Conservation (phyloP, 805 yeast species). For the Candida easanensis region DNA sequence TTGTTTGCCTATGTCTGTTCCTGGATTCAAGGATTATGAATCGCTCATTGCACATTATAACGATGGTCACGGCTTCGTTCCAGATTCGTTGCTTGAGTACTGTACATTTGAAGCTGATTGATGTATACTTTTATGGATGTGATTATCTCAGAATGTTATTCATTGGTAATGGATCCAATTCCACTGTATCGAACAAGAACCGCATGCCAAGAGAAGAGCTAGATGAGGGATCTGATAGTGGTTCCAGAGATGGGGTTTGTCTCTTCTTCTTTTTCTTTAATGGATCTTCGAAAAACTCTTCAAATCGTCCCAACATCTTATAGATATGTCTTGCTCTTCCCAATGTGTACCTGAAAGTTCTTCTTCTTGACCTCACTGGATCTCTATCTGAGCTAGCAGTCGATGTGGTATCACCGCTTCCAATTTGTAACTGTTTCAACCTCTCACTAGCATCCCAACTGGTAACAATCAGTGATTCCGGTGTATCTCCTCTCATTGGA, state of each 20-base stretch:
- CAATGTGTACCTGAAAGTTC: slow-evolving; percentile 3
- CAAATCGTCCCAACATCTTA: slow-evolving; percentile 15
- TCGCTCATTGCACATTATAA: slow-evolving; percentile 8
- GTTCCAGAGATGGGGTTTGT: too few species aligned
- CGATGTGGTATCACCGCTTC: background rate
- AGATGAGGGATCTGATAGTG: too few species aligned
- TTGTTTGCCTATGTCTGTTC: background rate
- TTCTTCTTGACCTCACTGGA: slow-evolving; percentile 6
- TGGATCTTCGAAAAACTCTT: slow-evolving; percentile 12
- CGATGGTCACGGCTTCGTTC: slow-evolving; percentile 9
- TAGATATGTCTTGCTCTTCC: slow-evolving; percentile 12
- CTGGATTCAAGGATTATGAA: slow-evolving; percentile 1
- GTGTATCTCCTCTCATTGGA: too few species aligned
- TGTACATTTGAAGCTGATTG: background rate
- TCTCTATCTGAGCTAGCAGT: slow-evolving; percentile 5
- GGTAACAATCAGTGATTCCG: too few species aligned
- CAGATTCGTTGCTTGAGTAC: slow-evolving; percentile 8
- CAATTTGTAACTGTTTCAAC: background rate
- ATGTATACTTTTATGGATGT: background rate
- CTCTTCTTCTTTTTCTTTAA: slow-evolving; percentile 1
- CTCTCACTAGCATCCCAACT: too few species aligned
- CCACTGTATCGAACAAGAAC: slow-evolving; percentile 1
- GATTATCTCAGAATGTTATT: background rate
- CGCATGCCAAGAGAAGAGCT: background rate
- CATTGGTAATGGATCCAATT: slow-evolving; percentile 3